Base-by-base conservation (phyloP, 495 filamentous ascomycete species). In the Talaromyces borbonicus region DNA sequence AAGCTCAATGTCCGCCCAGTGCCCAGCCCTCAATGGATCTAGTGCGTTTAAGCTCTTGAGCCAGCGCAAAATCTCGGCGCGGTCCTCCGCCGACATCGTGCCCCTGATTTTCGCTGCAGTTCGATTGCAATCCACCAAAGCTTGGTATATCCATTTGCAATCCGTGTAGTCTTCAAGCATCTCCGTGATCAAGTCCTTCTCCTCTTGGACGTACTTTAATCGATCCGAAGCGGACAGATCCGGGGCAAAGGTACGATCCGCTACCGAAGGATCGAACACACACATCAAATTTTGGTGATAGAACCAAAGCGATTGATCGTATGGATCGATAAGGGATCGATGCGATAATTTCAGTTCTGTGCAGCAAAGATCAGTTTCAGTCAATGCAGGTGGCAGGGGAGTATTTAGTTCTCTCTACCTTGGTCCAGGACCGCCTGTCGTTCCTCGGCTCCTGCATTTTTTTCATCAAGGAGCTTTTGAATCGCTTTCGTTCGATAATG, bases 251-350 rank as follows among this genome's bases (percentile, higher is more conserved):
- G 75, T 76, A n/a, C 59, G 58, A n/a, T 51, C 33, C 46, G 65
- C 55, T 44, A 64, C 49, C 60, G 66, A 43, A 61, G 68, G 65
- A 67, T 83, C 59, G 66, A 81, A 71, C 3, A 63, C 75, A 51
- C 65, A 75, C 65, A 95, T 80, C 47, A 95, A 60, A 56, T 78
- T 90, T 48, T 85, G 81, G 56, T 97, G 87, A 60, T 97, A 99
- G 61, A 89, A 95, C 93, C 93, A 99, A 11, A 95, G 66, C 8
- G 86, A 90, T 54, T 95, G 90, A 58, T 95, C 88, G 49, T 88
- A 83, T 5, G 89, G 85, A 52, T 93, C 90, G 12, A 87, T 88
- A 32, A 96, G 74, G 0, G 84, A 89, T 40, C 79, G 72, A 45
- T 82, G 76, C 25, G 95, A 81, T 19, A 87, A 67, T 31, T 67